Conservation (phyloP, 805 yeast genomes). For the Torulaspora gathmanii region DNA sequence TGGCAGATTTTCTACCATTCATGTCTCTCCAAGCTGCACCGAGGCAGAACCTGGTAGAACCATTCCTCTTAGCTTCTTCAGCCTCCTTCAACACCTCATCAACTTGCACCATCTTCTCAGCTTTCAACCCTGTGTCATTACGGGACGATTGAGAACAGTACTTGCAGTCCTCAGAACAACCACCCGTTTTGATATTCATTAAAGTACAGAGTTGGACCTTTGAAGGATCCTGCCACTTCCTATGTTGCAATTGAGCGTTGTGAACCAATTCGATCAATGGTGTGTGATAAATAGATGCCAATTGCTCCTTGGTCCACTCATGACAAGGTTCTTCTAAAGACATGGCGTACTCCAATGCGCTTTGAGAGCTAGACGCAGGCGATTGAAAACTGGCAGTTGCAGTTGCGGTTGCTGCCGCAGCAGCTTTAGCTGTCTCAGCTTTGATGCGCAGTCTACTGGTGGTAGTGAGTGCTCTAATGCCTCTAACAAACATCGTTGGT, state of each 20-base stretch:
- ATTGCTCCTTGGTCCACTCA: constrained; percentile 58
- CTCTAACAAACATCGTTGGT: constrained; percentile 4
- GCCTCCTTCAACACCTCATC: constrained; percentile 66
- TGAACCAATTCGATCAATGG: constrained; percentile 60
- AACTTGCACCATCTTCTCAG: constrained; percentile 56
- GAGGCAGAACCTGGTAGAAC: constrained; percentile 75
- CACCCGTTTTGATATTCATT: constrained; percentile 72
- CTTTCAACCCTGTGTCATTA: constrained; percentile 65
- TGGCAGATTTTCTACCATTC: constrained; percentile 67
- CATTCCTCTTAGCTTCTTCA: constrained; percentile 58
- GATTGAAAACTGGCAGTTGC: constrained; percentile 1
- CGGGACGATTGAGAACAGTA: constrained; percentile 75
- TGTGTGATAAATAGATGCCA: constrained; percentile 55
- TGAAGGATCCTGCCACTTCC: constrained; percentile 60
- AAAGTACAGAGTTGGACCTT: constrained; percentile 74
- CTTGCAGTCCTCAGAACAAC: constrained; percentile 77
- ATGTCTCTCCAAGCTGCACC: constrained; percentile 89
- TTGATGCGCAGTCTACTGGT: constrained; percentile 4
- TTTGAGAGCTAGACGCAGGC: neutral
- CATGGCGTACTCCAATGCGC: constrained; percentile 29
- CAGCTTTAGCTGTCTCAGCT: constrained; percentile 11
- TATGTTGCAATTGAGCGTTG: constrained; percentile 60
- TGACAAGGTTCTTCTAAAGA: constrained; percentile 32
- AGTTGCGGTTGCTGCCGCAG: constrained; percentile 12
- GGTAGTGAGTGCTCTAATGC: constrained; percentile 10